Evolutionary conservation across 225 moss, liverwort and hornwort species (phyloP).

Genomic region (Thuidium tamariscinum): DNA sequence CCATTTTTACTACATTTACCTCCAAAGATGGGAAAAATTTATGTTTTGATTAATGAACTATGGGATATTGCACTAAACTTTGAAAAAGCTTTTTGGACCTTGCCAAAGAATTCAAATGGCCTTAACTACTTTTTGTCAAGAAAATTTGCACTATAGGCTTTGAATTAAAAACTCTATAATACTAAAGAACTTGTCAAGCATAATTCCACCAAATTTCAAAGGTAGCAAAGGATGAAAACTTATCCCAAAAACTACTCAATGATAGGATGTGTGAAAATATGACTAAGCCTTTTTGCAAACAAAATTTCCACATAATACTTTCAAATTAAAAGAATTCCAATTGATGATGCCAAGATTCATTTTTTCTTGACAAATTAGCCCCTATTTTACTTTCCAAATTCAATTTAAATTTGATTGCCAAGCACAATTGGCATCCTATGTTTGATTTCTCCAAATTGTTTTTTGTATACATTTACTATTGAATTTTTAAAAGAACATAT

Average conservation of each 20-base stretch:
- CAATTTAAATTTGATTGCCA: neutral
- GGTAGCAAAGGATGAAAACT: neutral
- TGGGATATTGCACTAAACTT: neutral
- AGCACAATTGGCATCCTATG: neutral
- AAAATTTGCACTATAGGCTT: too few species aligned
- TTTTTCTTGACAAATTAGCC: too few species aligned
- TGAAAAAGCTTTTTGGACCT: too few species aligned
- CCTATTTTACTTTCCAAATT: too few species aligned
- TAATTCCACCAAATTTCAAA: neutral
- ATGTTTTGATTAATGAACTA: neutral
- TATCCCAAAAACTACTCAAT: fast-evolving
- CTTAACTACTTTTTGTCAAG: too few species aligned
- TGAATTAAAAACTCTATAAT: too few species aligned
- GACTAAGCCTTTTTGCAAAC: neutral
- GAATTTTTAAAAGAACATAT: neutral
- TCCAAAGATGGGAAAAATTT: fast-evolving
- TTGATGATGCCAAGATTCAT: too few species aligned
- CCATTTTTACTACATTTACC: neutral
- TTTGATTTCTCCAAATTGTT: neutral
- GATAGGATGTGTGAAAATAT: neutral
- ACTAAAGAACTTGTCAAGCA: too few species aligned
- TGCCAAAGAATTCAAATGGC: too few species aligned
- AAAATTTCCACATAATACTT: neutral
- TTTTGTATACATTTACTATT: neutral
- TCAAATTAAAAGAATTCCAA: neutral